Evolutionary conservation across 1,139 yeast genomes (phyloP).

Genomic region (Pichia cactophila): DNA sequence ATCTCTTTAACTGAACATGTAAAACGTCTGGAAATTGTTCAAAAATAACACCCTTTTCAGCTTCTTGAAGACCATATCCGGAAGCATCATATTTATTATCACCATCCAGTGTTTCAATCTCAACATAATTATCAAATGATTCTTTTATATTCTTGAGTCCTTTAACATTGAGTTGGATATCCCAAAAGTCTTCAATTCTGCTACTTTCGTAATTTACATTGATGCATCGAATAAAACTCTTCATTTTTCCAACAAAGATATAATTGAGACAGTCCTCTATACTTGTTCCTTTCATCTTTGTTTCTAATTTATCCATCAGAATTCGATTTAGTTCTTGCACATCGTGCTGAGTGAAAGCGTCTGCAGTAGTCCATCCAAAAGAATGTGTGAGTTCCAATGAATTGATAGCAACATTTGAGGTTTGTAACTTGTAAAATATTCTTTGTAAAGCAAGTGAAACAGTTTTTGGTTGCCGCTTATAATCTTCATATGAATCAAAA

Average conservation of each 20-base stretch:
- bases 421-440: constrained; percentile 70
- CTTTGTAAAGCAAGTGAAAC: constrained; percentile 86
- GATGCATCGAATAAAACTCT: constrained; percentile 85
- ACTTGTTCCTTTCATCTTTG: constrained; percentile 82
- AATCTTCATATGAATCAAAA: constrained; percentile 20
- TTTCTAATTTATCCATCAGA: constrained; percentile 87
- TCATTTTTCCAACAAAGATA: constrained; percentile 94
- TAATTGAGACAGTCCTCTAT: constrained; percentile 77
- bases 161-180: constrained; percentile 88
- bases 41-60: constrained; percentile 92
- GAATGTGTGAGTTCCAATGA: constrained; percentile 83
- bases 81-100: constrained; percentile 95
- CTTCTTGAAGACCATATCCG: constrained; percentile 89
- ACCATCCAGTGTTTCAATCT: constrained; percentile 83
- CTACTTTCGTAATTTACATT: constrained; percentile 94
- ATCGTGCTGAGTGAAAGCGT: constrained; percentile 96
- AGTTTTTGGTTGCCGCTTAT: constrained; percentile 26
- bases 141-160: constrained; percentile 65
- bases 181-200: constrained; percentile 95
- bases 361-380: constrained; percentile 96
- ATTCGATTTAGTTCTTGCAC: constrained; percentile 95
- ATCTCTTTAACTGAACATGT: constrained; percentile 87
- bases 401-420: constrained; percentile 68
- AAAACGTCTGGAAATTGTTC: constrained; percentile 86
- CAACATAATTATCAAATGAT: constrained; percentile 80